These are phyloP conservation scores for Thymus quinquecostatus DNA, from an alignment of 257 asterid species.

Conservation along the genomic window DNA sequence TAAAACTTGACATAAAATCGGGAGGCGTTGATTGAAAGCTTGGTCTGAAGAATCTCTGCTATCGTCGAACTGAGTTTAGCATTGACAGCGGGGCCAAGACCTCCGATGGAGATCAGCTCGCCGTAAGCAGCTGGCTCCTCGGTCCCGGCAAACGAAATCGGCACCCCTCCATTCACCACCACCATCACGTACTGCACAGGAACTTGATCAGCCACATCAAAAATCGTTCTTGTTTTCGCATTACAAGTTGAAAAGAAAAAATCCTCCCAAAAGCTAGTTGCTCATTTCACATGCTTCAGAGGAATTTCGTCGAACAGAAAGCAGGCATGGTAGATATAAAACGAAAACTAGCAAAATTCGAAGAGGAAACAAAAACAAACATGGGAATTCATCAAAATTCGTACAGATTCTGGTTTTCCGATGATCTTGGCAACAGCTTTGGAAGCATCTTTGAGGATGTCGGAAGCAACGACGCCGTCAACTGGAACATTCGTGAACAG, in stretches of 20 bases:
- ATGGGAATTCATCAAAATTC: neutral
- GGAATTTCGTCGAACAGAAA: constrained; percentile 33
- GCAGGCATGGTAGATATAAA: neutral
- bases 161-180: constrained; percentile 82
- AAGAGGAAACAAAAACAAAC: constrained; percentile 10
- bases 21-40: constrained; percentile 64
- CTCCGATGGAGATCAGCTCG: constrained; percentile 87
- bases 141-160: constrained; percentile 77
- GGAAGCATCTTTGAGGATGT: constrained; percentile 89
- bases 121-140: constrained; percentile 98
- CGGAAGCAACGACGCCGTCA: constrained; percentile 89
- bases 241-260: neutral
- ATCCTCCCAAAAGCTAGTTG: neutral
- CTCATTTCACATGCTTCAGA: neutral
- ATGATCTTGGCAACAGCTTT: constrained; percentile 92
- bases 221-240: neutral
- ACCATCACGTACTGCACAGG: constrained; percentile 82
- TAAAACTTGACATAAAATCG: constrained; percentile 86
- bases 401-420: constrained; percentile 93
- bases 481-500: constrained; percentile 85
- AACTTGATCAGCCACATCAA: neutral
- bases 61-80: constrained; percentile 82
- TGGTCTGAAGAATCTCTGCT: constrained; percentile 86
- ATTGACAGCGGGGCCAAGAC: constrained; percentile 69
- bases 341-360: neutral